A percentile compares a stretch with the other conserved stretches of the same genome.
Conservation (phyloP, 2,329 filamentous ascomycete species). For the Pezizomycotina sp. region DNA sequence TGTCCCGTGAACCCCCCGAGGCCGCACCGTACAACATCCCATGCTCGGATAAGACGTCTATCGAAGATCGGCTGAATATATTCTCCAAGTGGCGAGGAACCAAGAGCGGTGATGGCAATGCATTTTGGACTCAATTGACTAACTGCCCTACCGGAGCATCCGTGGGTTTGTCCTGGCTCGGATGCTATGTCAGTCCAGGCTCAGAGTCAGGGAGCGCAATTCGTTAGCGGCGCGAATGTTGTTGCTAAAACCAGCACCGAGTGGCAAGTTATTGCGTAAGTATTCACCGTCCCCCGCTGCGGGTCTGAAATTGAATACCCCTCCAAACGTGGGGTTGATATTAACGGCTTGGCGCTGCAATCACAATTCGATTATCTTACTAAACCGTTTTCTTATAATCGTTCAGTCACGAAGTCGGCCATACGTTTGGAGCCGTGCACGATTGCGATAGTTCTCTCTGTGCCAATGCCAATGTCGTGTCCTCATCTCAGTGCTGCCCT, state of each 20-base stretch:
- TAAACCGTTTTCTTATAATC: too few species aligned
- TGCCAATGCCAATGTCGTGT: conserved; percentile 29
- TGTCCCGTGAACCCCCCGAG: conserved; percentile 55
- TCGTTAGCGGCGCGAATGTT: conserved; percentile 72
- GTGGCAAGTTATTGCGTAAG: conserved; percentile 75
- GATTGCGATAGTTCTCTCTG: conserved; percentile 50
- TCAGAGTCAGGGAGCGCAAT: conserved; percentile 43
- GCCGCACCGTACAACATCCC: conserved; percentile 69
- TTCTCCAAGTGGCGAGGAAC: conserved; percentile 76
- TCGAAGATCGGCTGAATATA: conserved; percentile 63
- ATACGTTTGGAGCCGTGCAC: conserved; percentile 91
- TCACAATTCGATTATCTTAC: too few species aligned
- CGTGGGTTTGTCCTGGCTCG: conserved; percentile 84
- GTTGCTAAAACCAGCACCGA: conserved; percentile 68
- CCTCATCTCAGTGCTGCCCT: conserved; percentile 53
- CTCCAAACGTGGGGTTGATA: background rate
- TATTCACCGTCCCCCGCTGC: conserved; percentile 6
- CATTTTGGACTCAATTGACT: conserved; percentile 81
- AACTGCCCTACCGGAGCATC: conserved; percentile 67
- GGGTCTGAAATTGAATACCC: conserved; percentile 11
- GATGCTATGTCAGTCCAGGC: conserved; percentile 54
- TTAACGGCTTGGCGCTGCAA: too few species aligned
- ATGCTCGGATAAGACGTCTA: conserved; percentile 46
- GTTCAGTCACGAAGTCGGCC: conserved; percentile 58
- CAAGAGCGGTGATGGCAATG: conserved; percentile 59